phyloP scores from a whole-genome alignment of 1,139 yeast genomes.

The Protomyces pachydermus region DNA sequence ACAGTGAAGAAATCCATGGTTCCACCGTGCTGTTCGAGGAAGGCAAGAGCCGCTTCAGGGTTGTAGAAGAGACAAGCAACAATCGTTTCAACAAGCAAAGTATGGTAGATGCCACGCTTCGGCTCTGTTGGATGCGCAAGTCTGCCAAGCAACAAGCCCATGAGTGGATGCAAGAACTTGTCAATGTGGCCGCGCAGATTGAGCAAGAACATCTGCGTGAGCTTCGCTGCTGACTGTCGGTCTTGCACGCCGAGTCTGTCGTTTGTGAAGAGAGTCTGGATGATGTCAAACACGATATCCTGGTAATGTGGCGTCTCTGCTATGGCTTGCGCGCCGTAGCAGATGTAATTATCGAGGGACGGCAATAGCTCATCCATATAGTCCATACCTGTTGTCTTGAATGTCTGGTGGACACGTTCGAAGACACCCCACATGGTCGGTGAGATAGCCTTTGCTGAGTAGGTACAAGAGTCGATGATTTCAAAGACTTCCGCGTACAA shows the following conservation, averaged over 20 bases:
- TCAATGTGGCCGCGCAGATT: slow-evolving; percentile 46
- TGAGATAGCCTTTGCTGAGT: slow-evolving; percentile 63
- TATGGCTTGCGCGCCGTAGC: slow-evolving; percentile 60
- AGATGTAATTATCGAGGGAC: slow-evolving; percentile 68
- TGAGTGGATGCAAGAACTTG: slow-evolving; percentile 44
- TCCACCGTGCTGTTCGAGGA: slow-evolving; percentile 49
- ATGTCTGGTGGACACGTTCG: slow-evolving; percentile 50
- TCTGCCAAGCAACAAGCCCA: slow-evolving; percentile 39
- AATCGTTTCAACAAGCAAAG: slow-evolving; percentile 62
- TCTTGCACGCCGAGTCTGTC: slow-evolving; percentile 50
- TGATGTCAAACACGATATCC: slow-evolving; percentile 41
- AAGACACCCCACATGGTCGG: slow-evolving; percentile 74
- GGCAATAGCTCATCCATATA: slow-evolving; percentile 75
- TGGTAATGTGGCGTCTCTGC: slow-evolving; percentile 41
- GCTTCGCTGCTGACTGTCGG: slow-evolving; percentile 49
- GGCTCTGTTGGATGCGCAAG: slow-evolving; percentile 35
- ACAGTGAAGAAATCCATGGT: slow-evolving; percentile 53
- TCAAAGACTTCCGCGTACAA: slow-evolving; percentile 71
- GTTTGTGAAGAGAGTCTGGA: slow-evolving; percentile 37
- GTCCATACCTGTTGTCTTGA: slow-evolving; percentile 51
- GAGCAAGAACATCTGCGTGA: slow-evolving; percentile 54
- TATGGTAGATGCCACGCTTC: slow-evolving; percentile 36
- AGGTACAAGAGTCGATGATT: slow-evolving; percentile 78
- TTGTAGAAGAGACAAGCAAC: slow-evolving; percentile 63
- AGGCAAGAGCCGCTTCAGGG: slow-evolving; percentile 50